A percentile compares a stretch with the other conserved stretches of the same genome.
These are phyloP conservation scores for Candida gigantensis DNA, from an alignment of 1,139 yeast genomes.

Conservation along the genomic window DNA sequence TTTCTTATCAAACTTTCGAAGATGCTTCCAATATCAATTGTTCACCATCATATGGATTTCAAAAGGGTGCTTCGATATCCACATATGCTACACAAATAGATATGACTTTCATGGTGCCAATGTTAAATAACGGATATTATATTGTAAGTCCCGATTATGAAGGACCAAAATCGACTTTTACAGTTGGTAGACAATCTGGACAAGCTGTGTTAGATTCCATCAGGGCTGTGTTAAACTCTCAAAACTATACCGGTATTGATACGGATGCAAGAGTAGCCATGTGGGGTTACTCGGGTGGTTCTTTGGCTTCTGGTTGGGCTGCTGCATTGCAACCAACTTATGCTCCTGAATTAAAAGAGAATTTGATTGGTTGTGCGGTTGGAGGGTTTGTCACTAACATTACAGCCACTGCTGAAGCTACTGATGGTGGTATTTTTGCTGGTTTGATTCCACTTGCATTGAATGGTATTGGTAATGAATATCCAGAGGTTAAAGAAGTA, in stretches of 20 bases:
- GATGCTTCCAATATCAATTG: slow-evolving; percentile 17
- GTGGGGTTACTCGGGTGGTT: slow-evolving; percentile 35
- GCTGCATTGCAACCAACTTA: slow-evolving; percentile 30
- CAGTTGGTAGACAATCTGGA: slow-evolving; percentile 26
- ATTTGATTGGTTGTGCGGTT: slow-evolving; percentile 31
- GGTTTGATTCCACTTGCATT: slow-evolving; percentile 31
- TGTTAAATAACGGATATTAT: slow-evolving; percentile 27
- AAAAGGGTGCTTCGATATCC: slow-evolving; percentile 13
- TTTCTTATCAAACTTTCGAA: slow-evolving; percentile 21
- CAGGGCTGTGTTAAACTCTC: slow-evolving; percentile 21
- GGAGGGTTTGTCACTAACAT: slow-evolving; percentile 36
- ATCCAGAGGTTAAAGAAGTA: slow-evolving; percentile 19
- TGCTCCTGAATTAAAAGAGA: slow-evolving; percentile 31
- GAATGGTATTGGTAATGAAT: slow-evolving; percentile 28
- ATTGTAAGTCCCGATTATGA: slow-evolving; percentile 31
- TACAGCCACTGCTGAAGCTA: slow-evolving; percentile 24
- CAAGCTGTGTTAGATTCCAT: slow-evolving; percentile 25
- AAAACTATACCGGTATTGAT: slow-evolving; percentile 22
- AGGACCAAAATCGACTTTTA: slow-evolving; percentile 21
- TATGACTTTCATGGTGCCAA: slow-evolving; percentile 20
- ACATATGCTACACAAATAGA: slow-evolving; percentile 21
- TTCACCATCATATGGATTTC: slow-evolving; percentile 18
- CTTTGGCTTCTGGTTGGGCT: slow-evolving; percentile 32
- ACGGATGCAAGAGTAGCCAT: slow-evolving; percentile 21
- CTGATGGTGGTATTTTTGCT: slow-evolving; percentile 27